phyloP scores from a whole-genome alignment of 2,329 filamentous ascomycete genomes.

The Zymoseptoria tritici region DNA sequence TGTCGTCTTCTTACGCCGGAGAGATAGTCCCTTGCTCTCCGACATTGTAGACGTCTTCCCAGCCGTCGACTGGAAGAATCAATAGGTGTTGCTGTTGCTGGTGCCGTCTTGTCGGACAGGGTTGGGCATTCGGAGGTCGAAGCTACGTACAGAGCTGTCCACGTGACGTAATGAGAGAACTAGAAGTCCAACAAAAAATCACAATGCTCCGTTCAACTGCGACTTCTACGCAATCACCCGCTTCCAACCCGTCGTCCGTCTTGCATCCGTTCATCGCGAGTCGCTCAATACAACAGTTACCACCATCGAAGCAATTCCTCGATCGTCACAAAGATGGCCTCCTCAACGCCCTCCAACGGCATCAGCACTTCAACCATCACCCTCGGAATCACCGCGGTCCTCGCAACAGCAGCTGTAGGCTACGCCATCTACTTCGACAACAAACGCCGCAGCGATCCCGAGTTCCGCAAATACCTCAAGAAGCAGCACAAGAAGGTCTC shows the following conservation, averaged over 20 bases:
- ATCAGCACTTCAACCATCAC: slow-evolving; percentile 53
- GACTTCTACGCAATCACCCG: background rate
- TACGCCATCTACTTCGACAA: slow-evolving; percentile 63
- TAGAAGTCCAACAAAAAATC: too few species aligned
- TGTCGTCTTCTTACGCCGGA: slow-evolving; percentile 53
- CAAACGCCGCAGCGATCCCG: slow-evolving; percentile 55
- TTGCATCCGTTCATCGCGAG: background rate
- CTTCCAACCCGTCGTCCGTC: too few species aligned
- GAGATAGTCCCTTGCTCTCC: slow-evolving; percentile 50
- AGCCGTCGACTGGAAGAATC: background rate
- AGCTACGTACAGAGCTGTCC: background rate
- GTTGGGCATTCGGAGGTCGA: background rate
- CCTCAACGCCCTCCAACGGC: slow-evolving; percentile 26
- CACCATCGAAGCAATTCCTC: background rate
- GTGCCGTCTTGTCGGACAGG: background rate
- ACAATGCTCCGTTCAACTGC: background rate
- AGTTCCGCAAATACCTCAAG: slow-evolving; percentile 58
- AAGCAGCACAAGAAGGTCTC: slow-evolving; percentile 67
- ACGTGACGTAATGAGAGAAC: background rate
- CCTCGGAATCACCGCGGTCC: slow-evolving; percentile 44
- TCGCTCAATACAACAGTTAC: background rate
- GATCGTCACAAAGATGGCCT: slow-evolving; percentile 24
- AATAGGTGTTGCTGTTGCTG: background rate
- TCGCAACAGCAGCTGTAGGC: slow-evolving; percentile 52
- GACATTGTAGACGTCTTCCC: slow-evolving; percentile 28